These are phyloP conservation scores for Lavandula angustifolia DNA, from an alignment of 257 asterid species.

Conservation along the genomic window DNA sequence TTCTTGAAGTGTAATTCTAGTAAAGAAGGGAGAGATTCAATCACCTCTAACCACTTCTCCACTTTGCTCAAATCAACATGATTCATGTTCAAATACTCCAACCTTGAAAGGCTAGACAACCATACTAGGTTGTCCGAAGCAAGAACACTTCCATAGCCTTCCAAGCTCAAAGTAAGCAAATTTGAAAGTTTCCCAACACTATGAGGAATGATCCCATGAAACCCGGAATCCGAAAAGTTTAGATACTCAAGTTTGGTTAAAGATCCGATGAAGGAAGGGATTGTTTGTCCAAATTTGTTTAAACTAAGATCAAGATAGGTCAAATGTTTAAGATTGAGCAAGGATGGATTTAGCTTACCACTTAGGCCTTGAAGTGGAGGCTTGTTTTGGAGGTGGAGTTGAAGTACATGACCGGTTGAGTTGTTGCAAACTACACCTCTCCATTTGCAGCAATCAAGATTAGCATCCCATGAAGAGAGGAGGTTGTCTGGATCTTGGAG, in stretches of 20 bases:
- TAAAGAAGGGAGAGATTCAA: constrained; percentile 27
- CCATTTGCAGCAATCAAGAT: constrained; percentile 29
- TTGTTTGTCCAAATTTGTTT: constrained; percentile 19
- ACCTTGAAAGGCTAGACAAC: constrained; percentile 17
- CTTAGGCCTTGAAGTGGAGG: background rate
- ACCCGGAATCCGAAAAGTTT: constrained; percentile 21
- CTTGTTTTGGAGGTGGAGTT: background rate
- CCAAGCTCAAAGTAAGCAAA: constrained; percentile 3
- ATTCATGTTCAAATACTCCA: constrained; percentile 24
- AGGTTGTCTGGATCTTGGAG: constrained; percentile 1
- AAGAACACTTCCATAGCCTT: background rate
- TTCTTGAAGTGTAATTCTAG: background rate
- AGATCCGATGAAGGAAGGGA: constrained; percentile 32
- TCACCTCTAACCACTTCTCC: constrained; percentile 21
- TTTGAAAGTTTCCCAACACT: constrained; percentile 30
- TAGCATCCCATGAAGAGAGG: constrained; percentile 27
- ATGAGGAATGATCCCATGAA: background rate
- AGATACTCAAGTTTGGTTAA: constrained; percentile 13
- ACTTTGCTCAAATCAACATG: constrained; percentile 10
- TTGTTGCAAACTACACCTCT: constrained; percentile 27
- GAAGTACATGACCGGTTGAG: constrained; percentile 14
- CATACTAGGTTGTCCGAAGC: constrained; percentile 10
- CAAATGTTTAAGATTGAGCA: constrained; percentile 29
- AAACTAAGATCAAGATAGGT: constrained; percentile 15
- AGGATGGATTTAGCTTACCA: constrained; percentile 25